Percentiles rank a stretch among this genome's conserved stretches.
Conservation (phyloP, 1,139 yeast genomes). For the Diutina ranongensis region DNA sequence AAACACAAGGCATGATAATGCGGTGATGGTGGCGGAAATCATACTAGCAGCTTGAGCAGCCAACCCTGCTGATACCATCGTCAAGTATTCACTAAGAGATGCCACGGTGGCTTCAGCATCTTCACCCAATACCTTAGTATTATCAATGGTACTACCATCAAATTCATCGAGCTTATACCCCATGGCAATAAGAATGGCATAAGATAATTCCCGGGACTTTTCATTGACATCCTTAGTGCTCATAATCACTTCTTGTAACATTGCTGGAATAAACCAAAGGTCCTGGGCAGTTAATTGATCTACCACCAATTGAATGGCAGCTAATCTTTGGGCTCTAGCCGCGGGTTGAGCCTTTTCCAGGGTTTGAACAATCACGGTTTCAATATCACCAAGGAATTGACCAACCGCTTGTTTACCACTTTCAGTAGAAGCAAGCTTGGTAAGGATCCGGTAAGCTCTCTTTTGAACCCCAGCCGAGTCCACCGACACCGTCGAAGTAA, state of each 20-base stretch:
- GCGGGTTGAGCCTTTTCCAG: conserved; percentile 52
- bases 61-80: conserved; percentile 92
- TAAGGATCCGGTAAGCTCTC: conserved; percentile 75
- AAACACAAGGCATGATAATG: conserved; percentile 73
- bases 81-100: conserved; percentile 68
- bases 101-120: conserved; percentile 61
- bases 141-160: conserved; percentile 54
- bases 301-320: conserved; percentile 51
- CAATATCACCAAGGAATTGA: conserved; percentile 45
- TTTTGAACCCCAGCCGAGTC: conserved; percentile 65
- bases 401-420: conserved; percentile 44
- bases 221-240: conserved; percentile 92
- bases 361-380: conserved; percentile 45
- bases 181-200: conserved; percentile 65
- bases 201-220: conserved; percentile 78
- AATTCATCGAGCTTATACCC: conserved; percentile 56
- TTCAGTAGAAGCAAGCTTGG: conserved; percentile 59
- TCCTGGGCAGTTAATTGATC: conserved; percentile 50
- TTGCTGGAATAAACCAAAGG: conserved; percentile 66
- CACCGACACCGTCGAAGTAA: conserved; percentile 50
- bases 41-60: conserved; percentile 91
- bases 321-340: conserved; percentile 72
- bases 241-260: conserved; percentile 78
- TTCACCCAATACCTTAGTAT: conserved; percentile 59
- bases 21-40: conserved; percentile 93